Base-by-base conservation (phyloP, 768 basidiomycete genomes). In the Tylopilus subfusipes region DNA sequence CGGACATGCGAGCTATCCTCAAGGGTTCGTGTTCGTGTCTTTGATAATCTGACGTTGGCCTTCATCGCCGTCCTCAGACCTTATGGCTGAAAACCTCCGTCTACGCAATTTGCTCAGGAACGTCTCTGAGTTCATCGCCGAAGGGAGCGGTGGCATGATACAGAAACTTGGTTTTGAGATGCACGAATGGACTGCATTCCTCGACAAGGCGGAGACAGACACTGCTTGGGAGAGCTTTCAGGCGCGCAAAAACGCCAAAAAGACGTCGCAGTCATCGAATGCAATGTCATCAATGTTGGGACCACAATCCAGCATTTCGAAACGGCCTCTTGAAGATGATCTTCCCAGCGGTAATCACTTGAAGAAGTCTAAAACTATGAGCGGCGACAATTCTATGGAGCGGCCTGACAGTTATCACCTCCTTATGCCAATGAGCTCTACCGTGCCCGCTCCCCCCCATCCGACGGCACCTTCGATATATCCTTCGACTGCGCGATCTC, bases 171-270 rank as follows among this genome's bases (percentile, higher is more conserved):
- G 91, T 22, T 93, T 89, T 82, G 81, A 86, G 29, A 64, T 82
- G 64, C 75, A 80, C 42, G 88, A 90, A 64, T 93, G 95, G 67
- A 85, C 88, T 58, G 83, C 81, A 46, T 90, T 86, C 59, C 75
- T 96, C 58, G 92, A 89, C 71, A 85, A 84, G 62, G 82, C 88
- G 1, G 94, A 97, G 73, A 94, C 93, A 0, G 94, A 96, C 65
- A 93, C 92, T 2, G 93, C 93, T 33, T 93, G 88, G 79, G 93
- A 96, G 66, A 86, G 91, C 48, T 94, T 87, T 63, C 86, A 91
- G 57, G 61, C 78, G 5, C 83, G 92, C 60, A 94, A 86, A 69
- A 62, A 61, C 4, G 38, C 61, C 19, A 63, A 65, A 18, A 67
- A 72, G 45, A 72, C 72, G 4, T 55, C 63, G 3, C 69, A 67